Conservation (phyloP, 2,329 filamentous ascomycete species). For the Proliferodiscus dingleyae region DNA sequence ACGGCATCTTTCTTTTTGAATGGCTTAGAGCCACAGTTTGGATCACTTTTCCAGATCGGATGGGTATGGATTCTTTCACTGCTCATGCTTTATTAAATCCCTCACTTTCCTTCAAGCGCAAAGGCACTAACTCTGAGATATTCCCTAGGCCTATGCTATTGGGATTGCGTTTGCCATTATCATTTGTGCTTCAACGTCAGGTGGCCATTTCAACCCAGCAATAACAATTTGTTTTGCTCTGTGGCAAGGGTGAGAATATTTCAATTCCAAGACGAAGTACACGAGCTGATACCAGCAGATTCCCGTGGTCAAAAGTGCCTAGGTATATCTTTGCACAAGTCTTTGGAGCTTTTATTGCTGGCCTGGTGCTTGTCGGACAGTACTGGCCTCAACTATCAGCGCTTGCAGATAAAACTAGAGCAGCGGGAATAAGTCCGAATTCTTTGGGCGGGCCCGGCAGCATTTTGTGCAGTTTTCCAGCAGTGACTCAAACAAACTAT, state of each 20-base stretch:
- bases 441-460: constrained; percentile 47
- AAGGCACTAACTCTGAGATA: too few species aligned
- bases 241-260: constrained; percentile 43
- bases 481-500: constrained; percentile 44
- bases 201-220: constrained; percentile 52
- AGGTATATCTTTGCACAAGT: constrained; percentile 53
- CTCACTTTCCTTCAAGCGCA: too few species aligned
- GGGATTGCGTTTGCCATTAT: constrained; percentile 57
- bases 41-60: constrained; percentile 51
- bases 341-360: constrained; percentile 51
- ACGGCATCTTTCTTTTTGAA: constrained; percentile 47
- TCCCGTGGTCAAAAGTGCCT: constrained; percentile 53
- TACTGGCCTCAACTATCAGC: constrained; percentile 49
- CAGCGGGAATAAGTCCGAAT: constrained; percentile 34
- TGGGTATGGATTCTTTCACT: constrained; percentile 23
- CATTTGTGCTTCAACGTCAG: constrained; percentile 47
- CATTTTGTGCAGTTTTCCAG: constrained; percentile 51
- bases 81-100: too few species aligned
- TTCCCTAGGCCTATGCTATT: constrained; percentile 42
- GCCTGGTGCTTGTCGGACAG: constrained; percentile 49
- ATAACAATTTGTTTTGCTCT: constrained; percentile 42
- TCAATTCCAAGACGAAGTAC: not conserved
- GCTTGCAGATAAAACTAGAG: constrained; percentile 29
- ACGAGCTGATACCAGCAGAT: constrained; percentile 26
- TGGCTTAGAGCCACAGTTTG: constrained; percentile 38